A percentile compares a stretch with the other conserved stretches of the same genome.
Conservation (phyloP, 306 rosid species). For the Comarum palustre region DNA sequence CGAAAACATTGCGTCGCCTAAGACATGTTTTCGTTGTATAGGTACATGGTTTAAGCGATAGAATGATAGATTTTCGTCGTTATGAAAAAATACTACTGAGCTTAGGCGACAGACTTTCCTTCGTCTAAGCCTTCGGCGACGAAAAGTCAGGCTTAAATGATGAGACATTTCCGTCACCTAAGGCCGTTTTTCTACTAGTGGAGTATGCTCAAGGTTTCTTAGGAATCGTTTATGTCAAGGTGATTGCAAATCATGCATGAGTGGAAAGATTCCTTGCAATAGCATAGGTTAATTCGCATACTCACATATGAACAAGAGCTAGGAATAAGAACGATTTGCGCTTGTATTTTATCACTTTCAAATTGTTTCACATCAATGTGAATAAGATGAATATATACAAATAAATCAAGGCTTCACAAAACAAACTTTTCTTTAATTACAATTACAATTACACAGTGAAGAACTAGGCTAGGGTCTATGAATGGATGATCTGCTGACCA, state of each 20-base stretch:
- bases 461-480: constrained; percentile 57
- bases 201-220: not conserved
- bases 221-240: not conserved
- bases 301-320: no score
- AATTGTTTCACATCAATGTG: constrained; percentile 22
- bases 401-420: constrained; percentile 37
- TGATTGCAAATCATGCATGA: not conserved
- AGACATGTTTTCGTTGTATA: no score
- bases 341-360: constrained; percentile 13
- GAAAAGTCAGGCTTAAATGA: no score
- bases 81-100: no score
- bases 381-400: constrained; percentile 29
- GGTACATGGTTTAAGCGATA: no score
- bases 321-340: no score
- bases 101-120: no score
- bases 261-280: not conserved
- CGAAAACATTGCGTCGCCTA: no score
- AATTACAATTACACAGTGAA: constrained; percentile 47
- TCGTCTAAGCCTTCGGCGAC: no score
- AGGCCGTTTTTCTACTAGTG: no score
- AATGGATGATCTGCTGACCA: constrained; percentile 54
- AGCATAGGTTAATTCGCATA: not conserved
- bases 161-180: no score
- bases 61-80: no score
- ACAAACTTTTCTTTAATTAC: constrained; percentile 56